Conservation (phyloP, 371 early-diverging fungal species). For the Mucor irregularis region DNA sequence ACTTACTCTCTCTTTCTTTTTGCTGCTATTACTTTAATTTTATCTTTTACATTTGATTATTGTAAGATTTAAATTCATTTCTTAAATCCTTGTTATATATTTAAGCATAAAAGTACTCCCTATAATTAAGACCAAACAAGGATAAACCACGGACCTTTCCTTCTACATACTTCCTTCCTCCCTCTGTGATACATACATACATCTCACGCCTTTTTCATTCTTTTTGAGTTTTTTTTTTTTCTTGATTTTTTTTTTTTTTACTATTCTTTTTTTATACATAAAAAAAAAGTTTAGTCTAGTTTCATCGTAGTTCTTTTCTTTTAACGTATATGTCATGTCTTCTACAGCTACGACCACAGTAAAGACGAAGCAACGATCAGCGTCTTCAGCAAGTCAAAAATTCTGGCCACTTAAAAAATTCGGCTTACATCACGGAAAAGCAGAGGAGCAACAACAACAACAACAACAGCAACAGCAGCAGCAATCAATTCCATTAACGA, state of each 20-base stretch:
- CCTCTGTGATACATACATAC: background rate
- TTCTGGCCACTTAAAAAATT: constrained; percentile 32
- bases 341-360: background rate
- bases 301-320: background rate
- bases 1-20: background rate
- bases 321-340: constrained; percentile 1
- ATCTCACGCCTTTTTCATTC: background rate
- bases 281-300: background rate
- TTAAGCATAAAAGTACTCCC: too few species aligned
- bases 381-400: constrained; percentile 23
- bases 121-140: constrained; percentile 2
- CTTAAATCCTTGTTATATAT: too few species aligned
- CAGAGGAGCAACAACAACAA: background rate
- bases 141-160: constrained; percentile 10
- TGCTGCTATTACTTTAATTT: background rate
- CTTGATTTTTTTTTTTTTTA: background rate
- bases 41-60: background rate
- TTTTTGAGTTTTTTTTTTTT: background rate
- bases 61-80: constrained; percentile 3
- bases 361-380: constrained; percentile 19
- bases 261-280: background rate
- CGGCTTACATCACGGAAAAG: constrained; percentile 10
- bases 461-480: background rate
- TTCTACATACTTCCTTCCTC: background rate
- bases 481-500: background rate